Percentiles rank a stretch among this genome's conserved stretches.
These are phyloP conservation scores for Pythium insidiosum DNA, from an alignment of 352 stramenopile genomes.

Conservation along the genomic window DNA sequence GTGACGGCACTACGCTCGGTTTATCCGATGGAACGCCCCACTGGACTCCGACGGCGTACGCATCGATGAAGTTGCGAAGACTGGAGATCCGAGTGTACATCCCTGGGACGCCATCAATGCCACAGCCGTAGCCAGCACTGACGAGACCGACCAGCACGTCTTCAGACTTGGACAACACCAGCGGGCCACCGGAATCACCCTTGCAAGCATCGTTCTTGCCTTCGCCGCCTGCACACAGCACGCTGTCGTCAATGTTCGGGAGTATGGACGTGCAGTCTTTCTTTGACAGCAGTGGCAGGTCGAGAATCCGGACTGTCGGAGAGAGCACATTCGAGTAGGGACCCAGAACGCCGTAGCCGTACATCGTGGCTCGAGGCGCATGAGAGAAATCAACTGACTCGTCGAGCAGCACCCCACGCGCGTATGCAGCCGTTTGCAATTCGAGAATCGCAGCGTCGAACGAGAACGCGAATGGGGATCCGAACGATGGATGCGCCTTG, in stretches of 20 bases:
- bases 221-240: constrained; percentile 24
- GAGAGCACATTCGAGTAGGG: constrained; percentile 1
- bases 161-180: constrained; percentile 11
- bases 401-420: constrained; percentile 14
- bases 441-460: constrained; percentile 26
- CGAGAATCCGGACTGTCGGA: constrained; percentile 8
- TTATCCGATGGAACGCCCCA: neutral
- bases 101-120: constrained; percentile 20
- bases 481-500: constrained; percentile 16
- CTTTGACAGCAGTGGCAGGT: constrained; percentile 16
- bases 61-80: constrained; percentile 17
- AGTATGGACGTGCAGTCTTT: constrained; percentile 13
- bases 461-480: constrained; percentile 15
- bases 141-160: constrained; percentile 23
- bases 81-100: constrained; percentile 28
- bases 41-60: constrained; percentile 8
- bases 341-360: constrained; percentile 13
- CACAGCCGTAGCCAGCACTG: constrained; percentile 27
- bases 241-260: constrained; percentile 21
- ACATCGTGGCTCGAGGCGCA: constrained; percentile 17
- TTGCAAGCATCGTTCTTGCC: constrained; percentile 21
- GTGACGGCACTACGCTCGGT: neutral
- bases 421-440: constrained; percentile 14
- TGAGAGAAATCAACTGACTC: constrained; percentile 13
- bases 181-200: constrained; percentile 25